Percentiles rank a stretch among this genome's conserved stretches.
Evolutionary conservation across 495 filamentous ascomycete genomes (phyloP).

Genomic region (Xylaria scruposa): DNA sequence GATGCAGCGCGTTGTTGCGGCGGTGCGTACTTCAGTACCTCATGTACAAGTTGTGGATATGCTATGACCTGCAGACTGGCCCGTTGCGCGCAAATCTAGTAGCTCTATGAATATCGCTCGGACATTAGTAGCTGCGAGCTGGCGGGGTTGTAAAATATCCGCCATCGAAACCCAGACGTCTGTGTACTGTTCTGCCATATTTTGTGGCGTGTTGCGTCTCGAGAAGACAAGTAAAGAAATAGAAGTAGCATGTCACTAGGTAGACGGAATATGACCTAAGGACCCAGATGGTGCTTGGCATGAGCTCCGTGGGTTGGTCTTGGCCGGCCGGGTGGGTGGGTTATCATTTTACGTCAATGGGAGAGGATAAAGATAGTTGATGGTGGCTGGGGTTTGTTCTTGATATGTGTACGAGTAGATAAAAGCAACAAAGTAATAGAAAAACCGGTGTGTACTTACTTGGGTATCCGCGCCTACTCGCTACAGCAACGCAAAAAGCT

Average conservation of each 20-base stretch:
- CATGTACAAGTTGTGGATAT: slow-evolving; percentile 19
- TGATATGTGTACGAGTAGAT: not conserved
- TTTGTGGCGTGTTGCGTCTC: slow-evolving; percentile 6
- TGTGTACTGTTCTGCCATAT: not conserved
- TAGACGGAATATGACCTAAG: slow-evolving; percentile 19
- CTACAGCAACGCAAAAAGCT: slow-evolving; percentile 16
- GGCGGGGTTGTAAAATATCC: slow-evolving; percentile 20
- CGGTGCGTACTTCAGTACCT: slow-evolving; percentile 14
- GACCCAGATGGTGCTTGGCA: slow-evolving; percentile 26
- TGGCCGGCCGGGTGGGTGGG: slow-evolving; percentile 24
- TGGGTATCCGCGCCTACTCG: not conserved
- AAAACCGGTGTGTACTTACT: slow-evolving; percentile 14
- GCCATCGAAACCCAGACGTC: slow-evolving; percentile 7
- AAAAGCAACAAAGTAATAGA: not conserved
- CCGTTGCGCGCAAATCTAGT: slow-evolving; percentile 21
- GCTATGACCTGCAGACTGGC: slow-evolving; percentile 18
- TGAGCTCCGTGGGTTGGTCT: slow-evolving; percentile 20
- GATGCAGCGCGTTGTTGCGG: slow-evolving; percentile 17
- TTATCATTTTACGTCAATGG: slow-evolving; percentile 7
- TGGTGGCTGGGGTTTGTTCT: not conserved
- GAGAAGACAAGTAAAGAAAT: slow-evolving; percentile 7
- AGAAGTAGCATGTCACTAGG: slow-evolving; percentile 11
- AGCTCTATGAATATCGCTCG: slow-evolving; percentile 14
- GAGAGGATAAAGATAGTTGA: slow-evolving; percentile 12
- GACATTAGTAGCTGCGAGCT: slow-evolving; percentile 23